phyloP scores from a whole-genome alignment of 495 filamentous ascomycete genomes.

The Penicillium roqueforti region DNA sequence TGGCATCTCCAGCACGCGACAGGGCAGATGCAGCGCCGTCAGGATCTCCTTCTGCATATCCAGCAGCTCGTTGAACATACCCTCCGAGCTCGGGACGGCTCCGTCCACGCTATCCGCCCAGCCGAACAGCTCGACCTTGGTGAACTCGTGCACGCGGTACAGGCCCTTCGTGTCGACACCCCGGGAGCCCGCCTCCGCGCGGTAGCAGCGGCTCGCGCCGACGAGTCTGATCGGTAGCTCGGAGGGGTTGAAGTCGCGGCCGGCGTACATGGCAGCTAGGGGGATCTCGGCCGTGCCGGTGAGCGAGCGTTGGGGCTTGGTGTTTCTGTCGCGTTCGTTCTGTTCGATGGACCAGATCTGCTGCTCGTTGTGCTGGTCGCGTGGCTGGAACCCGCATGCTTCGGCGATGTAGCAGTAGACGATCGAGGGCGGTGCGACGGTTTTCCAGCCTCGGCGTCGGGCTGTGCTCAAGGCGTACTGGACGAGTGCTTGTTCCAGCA shows the following conservation, averaged over 20 bases:
- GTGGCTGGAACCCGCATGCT: slow-evolving; percentile 89
- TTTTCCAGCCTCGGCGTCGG: slow-evolving; percentile 63
- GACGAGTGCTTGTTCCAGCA: slow-evolving; percentile 90
- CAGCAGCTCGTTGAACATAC: slow-evolving; percentile 77
- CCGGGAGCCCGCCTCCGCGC: slow-evolving; percentile 87
- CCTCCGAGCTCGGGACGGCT: slow-evolving; percentile 31
- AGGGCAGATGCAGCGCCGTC: slow-evolving; percentile 69
- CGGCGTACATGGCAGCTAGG: slow-evolving; percentile 83
- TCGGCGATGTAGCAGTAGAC: slow-evolving; percentile 88
- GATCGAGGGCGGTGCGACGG: slow-evolving; percentile 79
- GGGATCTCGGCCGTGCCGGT: slow-evolving; percentile 93
- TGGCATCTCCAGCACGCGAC: slow-evolving; percentile 90
- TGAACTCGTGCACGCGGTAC: slow-evolving; percentile 98
- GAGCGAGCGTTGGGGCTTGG: slow-evolving; percentile 65
- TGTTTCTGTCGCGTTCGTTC: slow-evolving; percentile 49
- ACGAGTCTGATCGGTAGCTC: slow-evolving; percentile 74
- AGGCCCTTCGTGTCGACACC: slow-evolving; percentile 89
- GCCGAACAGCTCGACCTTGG: slow-evolving; percentile 94
- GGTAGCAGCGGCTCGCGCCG: slow-evolving; percentile 82
- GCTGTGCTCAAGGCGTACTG: slow-evolving; percentile 74
- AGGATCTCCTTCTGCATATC: slow-evolving; percentile 82
- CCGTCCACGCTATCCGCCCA: slow-evolving; percentile 58
- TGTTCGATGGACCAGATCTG: slow-evolving; percentile 81
- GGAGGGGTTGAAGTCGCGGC: slow-evolving; percentile 55
- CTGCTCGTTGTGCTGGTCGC: slow-evolving; percentile 84